These are phyloP conservation scores for Coemansia reversa DNA, from an alignment of 192 early-diverging fungal species.

Conservation along the genomic window DNA sequence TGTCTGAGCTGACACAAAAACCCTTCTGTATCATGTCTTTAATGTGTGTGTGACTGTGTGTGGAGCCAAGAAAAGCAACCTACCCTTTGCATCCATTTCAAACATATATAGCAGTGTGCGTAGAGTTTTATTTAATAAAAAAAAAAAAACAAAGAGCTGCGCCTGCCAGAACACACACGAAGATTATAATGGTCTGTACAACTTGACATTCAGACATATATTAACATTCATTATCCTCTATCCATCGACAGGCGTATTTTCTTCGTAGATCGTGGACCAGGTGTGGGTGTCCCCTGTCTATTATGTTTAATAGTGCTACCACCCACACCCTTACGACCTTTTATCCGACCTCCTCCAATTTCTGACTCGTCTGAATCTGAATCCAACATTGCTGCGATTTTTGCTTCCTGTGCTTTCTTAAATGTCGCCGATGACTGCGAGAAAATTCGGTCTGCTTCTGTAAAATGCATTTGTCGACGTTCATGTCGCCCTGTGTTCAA, in stretches of 20 bases:
- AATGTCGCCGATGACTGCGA: constrained; percentile 69
- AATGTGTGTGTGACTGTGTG: neutral
- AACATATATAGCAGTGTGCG: too few relatives aligned
- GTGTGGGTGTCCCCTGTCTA: constrained; percentile 31
- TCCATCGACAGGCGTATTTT: constrained; percentile 49
- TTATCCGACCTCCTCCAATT: constrained; percentile 1
- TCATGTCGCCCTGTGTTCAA: constrained; percentile 60
- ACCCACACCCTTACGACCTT: constrained; percentile 9
- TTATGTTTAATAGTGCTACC: constrained; percentile 49
- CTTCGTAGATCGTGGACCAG: constrained; percentile 23
- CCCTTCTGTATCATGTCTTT: too few relatives aligned
- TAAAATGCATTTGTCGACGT: constrained; percentile 64
- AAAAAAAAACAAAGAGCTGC: neutral
- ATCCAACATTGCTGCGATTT: constrained; percentile 47
- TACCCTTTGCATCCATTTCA: too few relatives aligned
- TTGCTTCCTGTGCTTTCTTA: constrained; percentile 52
- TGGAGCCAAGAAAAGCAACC: neutral
- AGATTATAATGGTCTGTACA: too few relatives aligned
- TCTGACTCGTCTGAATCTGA: constrained; percentile 46
- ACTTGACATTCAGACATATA: too few relatives aligned
- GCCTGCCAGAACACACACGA: neutral
- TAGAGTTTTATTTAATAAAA: too few relatives aligned
- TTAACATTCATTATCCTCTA: constrained; percentile 6
- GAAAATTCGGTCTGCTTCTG: constrained; percentile 81
- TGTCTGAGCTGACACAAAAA: too few relatives aligned